Conservation (phyloP, 1,139 yeast species). For the Sugiyamaella sp. region DNA sequence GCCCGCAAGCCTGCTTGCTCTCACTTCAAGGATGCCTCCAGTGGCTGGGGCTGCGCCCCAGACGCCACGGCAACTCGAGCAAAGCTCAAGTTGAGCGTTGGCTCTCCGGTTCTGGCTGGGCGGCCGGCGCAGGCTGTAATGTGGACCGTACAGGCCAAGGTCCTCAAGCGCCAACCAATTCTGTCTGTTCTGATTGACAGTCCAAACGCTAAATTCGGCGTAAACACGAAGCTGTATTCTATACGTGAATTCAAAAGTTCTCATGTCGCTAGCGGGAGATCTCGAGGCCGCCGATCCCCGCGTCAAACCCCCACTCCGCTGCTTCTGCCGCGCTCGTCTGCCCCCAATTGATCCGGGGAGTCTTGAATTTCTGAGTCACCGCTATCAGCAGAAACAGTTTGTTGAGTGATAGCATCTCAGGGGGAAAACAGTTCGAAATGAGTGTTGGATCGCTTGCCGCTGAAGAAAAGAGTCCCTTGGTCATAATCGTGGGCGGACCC, state of each 20-base stretch:
- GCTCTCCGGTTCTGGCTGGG: neutral
- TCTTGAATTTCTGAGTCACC: neutral
- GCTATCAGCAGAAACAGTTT: neutral
- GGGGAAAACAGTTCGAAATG: neutral
- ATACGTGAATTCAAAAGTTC: no score
- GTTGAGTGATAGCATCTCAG: constrained; percentile 4
- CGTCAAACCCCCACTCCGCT: constrained; percentile 8
- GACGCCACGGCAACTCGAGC: neutral
- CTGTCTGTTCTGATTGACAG: no score
- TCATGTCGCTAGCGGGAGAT: no score
- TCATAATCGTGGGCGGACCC: constrained; percentile 75
- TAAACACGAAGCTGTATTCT: no score
- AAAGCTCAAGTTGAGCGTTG: neutral
- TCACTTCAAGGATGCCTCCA: neutral
- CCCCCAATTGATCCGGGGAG: neutral
- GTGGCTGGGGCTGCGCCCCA: neutral
- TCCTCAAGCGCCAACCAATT: no score
- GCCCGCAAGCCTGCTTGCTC: no score
- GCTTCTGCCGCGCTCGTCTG: constrained; percentile 2
- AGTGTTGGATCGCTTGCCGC: constrained; percentile 4
- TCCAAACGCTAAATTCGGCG: no score
- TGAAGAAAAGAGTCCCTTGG: constrained; percentile 28
- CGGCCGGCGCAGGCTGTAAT: no score
- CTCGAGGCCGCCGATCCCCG: neutral
- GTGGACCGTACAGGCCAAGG: no score